Base-by-base conservation (phyloP, 169 alveolate species). In the Babesia divergens region DNA sequence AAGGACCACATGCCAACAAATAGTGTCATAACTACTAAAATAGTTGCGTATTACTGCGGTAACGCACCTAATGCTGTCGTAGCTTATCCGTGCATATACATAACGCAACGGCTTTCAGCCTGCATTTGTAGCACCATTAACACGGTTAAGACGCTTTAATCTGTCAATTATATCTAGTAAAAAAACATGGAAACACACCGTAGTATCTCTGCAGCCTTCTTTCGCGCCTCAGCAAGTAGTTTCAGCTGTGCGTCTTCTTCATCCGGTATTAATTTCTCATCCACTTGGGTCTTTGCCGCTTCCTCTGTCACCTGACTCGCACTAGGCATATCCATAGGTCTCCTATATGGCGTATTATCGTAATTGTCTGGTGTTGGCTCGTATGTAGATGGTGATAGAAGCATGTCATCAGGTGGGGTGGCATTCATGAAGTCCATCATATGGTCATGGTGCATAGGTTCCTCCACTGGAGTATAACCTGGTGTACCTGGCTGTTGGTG, bases 191-290 rank as follows among this genome's bases (percentile, higher is more conserved):
- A n/a, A 22, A 43, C 84, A 5, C 59, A 77, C 86, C 86, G 53
- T 24, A 77, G 69, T 24, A 77, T 77, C 31, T 77, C 82, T 0
- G 86, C 86, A 3, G 86, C 86, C 28, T 32, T 66, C 50, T 49
- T 77, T 24, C 86, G 62, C n/a, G 86, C 86, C 52, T 77, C 82
- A 42, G 66, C 77, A 38, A 77, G 29, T 18, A 77, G 50, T 46
- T 56, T 67, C 29, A 77, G 20, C 20, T 77, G 71, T 0, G 62
- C 82, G 14, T 6, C 66, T 0, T 55, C 75, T 20, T 53, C 64
- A 3, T 65, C 74, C 1, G 11, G n/a, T 8, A 24, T 29, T 3
- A 22, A 9, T 18, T 44, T 3, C 26, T 0, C 56, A 26, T 44
- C 72, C 22, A n/a, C 28, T 20, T 43, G 42, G 51, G 59, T 16